phyloP scores from a whole-genome alignment of 106 monocot species.

The Allium sativum region DNA sequence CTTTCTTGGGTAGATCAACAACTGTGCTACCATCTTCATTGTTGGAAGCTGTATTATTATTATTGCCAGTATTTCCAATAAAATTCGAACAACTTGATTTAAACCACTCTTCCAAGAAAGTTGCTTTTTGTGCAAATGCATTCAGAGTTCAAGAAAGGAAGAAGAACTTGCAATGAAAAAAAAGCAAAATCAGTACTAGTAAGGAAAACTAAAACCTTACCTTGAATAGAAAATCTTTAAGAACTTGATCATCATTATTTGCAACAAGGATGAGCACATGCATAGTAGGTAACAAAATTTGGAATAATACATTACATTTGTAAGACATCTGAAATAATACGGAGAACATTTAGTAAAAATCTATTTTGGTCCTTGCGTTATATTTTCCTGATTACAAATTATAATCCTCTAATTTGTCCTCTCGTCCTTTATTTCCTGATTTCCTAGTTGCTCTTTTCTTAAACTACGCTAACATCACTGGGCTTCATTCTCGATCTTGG shows the following conservation, averaged over 20 bases:
- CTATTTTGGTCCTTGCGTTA: too few species aligned
- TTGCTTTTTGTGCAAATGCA: slow-evolving; percentile 42
- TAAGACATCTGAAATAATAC: too few species aligned
- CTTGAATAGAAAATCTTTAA: slow-evolving; percentile 76
- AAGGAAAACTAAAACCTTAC: slow-evolving; percentile 15
- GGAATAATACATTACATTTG: slow-evolving; percentile 6
- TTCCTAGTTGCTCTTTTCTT: too few species aligned
- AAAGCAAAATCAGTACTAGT: neutral
- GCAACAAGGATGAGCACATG: slow-evolving; percentile 77
- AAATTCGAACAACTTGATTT: slow-evolving; percentile 28
- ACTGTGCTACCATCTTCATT: slow-evolving; percentile 16
- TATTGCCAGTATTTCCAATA: slow-evolving; percentile 12
- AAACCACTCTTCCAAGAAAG: slow-evolving; percentile 72
- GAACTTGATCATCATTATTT: slow-evolving; percentile 42
- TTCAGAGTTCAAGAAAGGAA: too few species aligned
- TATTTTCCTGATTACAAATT: too few species aligned
- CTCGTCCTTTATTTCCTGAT: too few species aligned
- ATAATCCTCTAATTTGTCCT: too few species aligned
- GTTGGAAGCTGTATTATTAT: slow-evolving; percentile 1
- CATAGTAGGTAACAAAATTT: slow-evolving; percentile 59
- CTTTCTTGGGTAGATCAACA: slow-evolving; percentile 21
- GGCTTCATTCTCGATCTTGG: slow-evolving; percentile 61
- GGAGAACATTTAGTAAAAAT: too few species aligned
- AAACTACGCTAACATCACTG: too few species aligned
- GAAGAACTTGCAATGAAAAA: neutral